These are phyloP conservation scores for Mycena latifolia DNA, from an alignment of 768 basidiomycete genomes.

Conservation along the genomic window DNA sequence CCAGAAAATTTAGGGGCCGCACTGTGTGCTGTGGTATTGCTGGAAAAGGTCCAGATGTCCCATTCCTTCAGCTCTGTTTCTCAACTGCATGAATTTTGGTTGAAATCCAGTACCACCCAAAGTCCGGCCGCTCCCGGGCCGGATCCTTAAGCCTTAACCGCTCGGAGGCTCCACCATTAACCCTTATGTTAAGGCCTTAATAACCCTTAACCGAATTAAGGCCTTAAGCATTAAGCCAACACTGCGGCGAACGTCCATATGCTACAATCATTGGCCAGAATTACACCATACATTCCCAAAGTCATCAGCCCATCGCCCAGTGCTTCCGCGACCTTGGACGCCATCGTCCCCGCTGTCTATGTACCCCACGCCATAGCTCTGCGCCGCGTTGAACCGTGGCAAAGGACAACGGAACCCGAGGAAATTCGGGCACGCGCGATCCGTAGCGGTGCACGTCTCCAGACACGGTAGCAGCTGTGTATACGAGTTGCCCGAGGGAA, in stretches of 20 bases:
- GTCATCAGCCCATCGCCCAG: conserved; percentile 69
- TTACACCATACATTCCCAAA: conserved; percentile 89
- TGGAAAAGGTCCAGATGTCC: no score
- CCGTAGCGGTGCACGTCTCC: conserved; percentile 79
- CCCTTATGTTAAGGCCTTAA: no score
- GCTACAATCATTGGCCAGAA: conserved; percentile 28
- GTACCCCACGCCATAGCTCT: conserved; percentile 83
- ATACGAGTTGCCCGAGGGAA: conserved; percentile 63
- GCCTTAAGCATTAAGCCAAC: no score
- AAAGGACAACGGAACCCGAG: conserved; percentile 79
- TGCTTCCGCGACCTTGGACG: conserved; percentile 59
- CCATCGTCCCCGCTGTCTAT: conserved; percentile 68
- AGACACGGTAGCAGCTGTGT: conserved; percentile 81
- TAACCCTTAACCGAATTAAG: no score
- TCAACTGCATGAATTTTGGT: no score
- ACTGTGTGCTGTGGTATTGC: no score
- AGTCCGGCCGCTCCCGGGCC: no score
- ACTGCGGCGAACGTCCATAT: conserved; percentile 3
- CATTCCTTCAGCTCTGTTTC: no score
- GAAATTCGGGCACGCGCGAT: conserved; percentile 83
- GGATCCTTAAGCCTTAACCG: no score
- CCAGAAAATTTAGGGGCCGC: no score
- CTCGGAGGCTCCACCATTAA: no score
- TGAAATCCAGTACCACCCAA: no score
- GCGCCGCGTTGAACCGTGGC: conserved; percentile 68